Evolutionary conservation across 108 stramenopile genomes (phyloP).

Genomic region (Fistulifera pelliculosa): DNA sequence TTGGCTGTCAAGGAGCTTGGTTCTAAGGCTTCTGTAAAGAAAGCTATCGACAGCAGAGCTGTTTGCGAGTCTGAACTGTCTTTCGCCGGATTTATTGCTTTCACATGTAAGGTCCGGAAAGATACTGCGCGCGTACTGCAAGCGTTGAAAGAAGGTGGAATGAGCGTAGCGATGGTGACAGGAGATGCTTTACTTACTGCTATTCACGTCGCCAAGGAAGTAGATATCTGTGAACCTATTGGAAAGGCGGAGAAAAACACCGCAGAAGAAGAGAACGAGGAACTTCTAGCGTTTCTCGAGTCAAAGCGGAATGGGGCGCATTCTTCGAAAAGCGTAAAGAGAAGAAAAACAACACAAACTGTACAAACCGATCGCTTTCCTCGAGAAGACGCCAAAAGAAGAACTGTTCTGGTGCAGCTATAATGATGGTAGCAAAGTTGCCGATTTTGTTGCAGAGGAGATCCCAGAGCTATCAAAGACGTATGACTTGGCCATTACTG

Average conservation of each 20-base stretch:
- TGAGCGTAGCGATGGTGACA: constrained; percentile 91
- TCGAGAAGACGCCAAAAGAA: constrained; percentile 40
- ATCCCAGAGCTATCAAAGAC: constrained; percentile 57
- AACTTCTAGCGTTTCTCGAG: constrained; percentile 40
- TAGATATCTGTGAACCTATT: constrained; percentile 53
- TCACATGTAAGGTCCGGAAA: constrained; percentile 88
- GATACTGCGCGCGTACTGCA: constrained; percentile 78
- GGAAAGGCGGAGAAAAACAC: constrained; percentile 17
- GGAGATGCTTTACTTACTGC: constrained; percentile 94
- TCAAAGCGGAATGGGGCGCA: constrained; percentile 15
- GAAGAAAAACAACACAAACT: constrained; percentile 14
- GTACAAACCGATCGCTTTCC: constrained; percentile 64
- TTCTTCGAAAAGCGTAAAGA: background rate
- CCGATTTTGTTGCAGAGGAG: constrained; percentile 38
- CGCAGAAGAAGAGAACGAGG: constrained; percentile 40
- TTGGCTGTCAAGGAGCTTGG: constrained; percentile 74
- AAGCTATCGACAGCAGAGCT: constrained; percentile 49
- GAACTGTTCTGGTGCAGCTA: constrained; percentile 83
- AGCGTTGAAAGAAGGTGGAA: constrained; percentile 81
- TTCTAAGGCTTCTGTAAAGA: constrained; percentile 27
- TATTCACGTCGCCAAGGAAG: constrained; percentile 92
- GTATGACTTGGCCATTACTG: constrained; percentile 83
- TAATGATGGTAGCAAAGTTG: constrained; percentile 53
- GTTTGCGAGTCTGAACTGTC: constrained; percentile 59
- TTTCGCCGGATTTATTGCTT: constrained; percentile 94